phyloP scores from a whole-genome alignment of 2,329 filamentous ascomycete genomes.

The Verruconis gallopava region DNA sequence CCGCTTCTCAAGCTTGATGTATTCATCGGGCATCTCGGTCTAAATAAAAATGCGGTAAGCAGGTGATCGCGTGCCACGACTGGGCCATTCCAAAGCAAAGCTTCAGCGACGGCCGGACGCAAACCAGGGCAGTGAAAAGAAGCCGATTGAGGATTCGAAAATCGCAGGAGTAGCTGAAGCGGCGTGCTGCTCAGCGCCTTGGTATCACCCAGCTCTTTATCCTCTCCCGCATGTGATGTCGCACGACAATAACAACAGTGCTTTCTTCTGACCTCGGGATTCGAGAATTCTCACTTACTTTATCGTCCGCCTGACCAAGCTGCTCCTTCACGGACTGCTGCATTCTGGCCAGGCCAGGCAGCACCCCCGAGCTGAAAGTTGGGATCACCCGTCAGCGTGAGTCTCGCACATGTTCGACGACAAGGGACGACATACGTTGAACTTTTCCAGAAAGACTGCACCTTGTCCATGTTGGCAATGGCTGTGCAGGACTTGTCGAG shows the following conservation, averaged over 20 bases:
- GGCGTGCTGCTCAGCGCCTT: no score
- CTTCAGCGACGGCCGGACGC: no score
- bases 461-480: conserved; percentile 47
- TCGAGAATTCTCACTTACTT: no score
- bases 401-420: conserved; percentile 8
- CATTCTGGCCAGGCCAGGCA: conserved; percentile 83
- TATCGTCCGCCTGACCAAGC: conserved; percentile 87
- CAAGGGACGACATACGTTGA: conserved; percentile 40
- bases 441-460: conserved; percentile 58
- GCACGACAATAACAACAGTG: no score
- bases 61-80: no score
- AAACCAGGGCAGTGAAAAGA: no score
- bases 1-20: conserved; percentile 96
- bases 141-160: no score
- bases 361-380: conserved; percentile 63
- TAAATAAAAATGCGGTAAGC: conserved; percentile 28
- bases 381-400: conserved; percentile 11
- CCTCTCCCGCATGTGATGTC: no score
- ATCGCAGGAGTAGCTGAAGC: no score
- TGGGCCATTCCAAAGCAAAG: no score
- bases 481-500: background rate
- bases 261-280: no score
- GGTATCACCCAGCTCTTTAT: no score
- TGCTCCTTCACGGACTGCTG: conserved; percentile 98
- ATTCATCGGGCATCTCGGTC: conserved; percentile 94